Percentiles rank a stretch among this genome's conserved stretches.
phyloP scores from a whole-genome alignment of 495 filamentous ascomycete species.

The Trypethelium eluteriae region DNA sequence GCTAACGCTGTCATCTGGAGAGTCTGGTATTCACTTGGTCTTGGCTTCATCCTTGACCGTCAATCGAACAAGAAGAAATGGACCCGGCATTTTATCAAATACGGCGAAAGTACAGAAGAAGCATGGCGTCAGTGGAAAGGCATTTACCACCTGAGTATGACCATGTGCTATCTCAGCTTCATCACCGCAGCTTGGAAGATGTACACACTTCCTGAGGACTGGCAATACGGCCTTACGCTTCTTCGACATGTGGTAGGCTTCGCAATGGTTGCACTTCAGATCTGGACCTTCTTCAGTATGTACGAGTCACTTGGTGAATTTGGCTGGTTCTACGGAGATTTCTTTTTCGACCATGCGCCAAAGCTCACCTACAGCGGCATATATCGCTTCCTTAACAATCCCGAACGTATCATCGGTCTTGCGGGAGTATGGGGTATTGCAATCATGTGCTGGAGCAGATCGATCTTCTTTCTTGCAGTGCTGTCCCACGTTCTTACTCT shows the following conservation, averaged over 20 bases:
- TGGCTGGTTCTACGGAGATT: constrained; percentile 98
- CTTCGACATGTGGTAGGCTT: constrained; percentile 79
- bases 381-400: constrained; percentile 96
- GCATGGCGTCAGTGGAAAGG: constrained; percentile 98
- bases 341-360: constrained; percentile 80
- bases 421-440: constrained; percentile 96
- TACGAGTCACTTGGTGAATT: constrained; percentile 96
- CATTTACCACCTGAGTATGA: constrained; percentile 85
- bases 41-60: constrained; percentile 72
- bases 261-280: constrained; percentile 73
- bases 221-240: constrained; percentile 73
- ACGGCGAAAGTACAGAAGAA: constrained; percentile 78
- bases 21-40: constrained; percentile 83
- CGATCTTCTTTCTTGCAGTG: constrained; percentile 76
- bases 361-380: constrained; percentile 95
- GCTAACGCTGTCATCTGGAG: constrained; percentile 74
- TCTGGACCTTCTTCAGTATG: constrained; percentile 90
- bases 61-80: constrained; percentile 87
- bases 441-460: constrained; percentile 77
- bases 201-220: constrained; percentile 77
- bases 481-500: constrained; percentile 77
- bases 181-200: constrained; percentile 92
- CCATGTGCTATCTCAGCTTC: constrained; percentile 81
- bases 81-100: constrained; percentile 96
- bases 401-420: constrained; percentile 84